Base-by-base conservation (phyloP, 2,329 filamentous ascomycete species). In the Fusarium begoniae region DNA sequence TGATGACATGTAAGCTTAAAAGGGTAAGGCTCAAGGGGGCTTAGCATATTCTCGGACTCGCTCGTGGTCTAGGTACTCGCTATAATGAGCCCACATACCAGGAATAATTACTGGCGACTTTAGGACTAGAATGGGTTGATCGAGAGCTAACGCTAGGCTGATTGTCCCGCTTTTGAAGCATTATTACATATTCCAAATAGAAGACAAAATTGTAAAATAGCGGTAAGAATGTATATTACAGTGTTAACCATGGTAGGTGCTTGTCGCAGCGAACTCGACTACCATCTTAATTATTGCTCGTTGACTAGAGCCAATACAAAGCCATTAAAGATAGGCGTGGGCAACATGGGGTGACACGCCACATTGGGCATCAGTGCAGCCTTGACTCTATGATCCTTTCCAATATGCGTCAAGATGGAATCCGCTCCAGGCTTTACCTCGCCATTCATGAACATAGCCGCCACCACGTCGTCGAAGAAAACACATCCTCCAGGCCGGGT, bases 391-490 rank as follows among this genome's bases (percentile, higher is more conserved):
- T 67, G 65, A 30, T 80, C 75, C 44, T 55, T 75, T 1, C 78
- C 77, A 7, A 78, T 62, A 38, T 69, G 69, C 2, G 74, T 73
- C 30, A 79, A n/a, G 11, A 79, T 62, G 0, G 74, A 74, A 10
- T 77, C 66, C 12, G 66, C 65, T 1, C 57, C 60, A 8, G 50
- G 48, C 3, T 64, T 35, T 3, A 61, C n/a, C 3, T 68, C 22
- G 15, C 48, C 55, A 32, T 57, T 57, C 20, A 44, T 57, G 11
- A 70, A 54, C 64, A 70, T 64, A 2, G 54, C 59, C 22, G 47
- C 14, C 40, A 89, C 85, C 7, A 88, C 84, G 77, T 89, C 88
- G 76, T 89, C 87, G 6, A 89, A 83, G 47, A 85, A 84, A 35
- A 89, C 81, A 14, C 78, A 81, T 1, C 84, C 84, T 1, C 83